Conservation (phyloP, 2,329 filamentous ascomycete species). For the Colletotrichum eremochloae region DNA sequence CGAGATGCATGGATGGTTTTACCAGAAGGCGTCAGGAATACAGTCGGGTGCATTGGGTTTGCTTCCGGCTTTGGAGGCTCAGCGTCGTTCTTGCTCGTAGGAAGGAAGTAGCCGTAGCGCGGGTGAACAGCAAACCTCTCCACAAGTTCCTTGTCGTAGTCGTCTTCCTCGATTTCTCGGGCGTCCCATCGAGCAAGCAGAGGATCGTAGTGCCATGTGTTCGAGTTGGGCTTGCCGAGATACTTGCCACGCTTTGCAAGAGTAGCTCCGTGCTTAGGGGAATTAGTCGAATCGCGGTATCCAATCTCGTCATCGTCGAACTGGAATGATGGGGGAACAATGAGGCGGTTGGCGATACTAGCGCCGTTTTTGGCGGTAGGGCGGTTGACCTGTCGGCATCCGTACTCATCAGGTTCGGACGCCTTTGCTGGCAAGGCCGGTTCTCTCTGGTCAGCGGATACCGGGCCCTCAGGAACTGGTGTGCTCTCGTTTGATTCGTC, state of each 20-base stretch:
- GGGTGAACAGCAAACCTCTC: constrained; percentile 66
- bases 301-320: constrained; percentile 69
- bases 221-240: constrained; percentile 66
- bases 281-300: constrained; percentile 70
- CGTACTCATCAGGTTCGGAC: constrained; percentile 64
- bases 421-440: constrained; percentile 48
- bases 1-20: constrained; percentile 64
- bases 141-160: constrained; percentile 65
- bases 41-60: constrained; percentile 62
- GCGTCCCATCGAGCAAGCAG: constrained; percentile 67
- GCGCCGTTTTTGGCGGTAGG: constrained; percentile 55
- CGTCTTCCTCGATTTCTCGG: constrained; percentile 60
- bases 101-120: constrained; percentile 65
- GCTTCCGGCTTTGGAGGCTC: constrained; percentile 57
- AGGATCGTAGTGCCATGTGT: constrained; percentile 67
- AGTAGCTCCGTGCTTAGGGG: constrained; percentile 66
- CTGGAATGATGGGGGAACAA: constrained; percentile 63
- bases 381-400: constrained; percentile 62
- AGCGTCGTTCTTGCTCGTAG: constrained; percentile 60
- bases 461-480: constrained; percentile 43
- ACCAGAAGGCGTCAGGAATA: constrained; percentile 63
- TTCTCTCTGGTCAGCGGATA: constrained; percentile 47
- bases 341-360: constrained; percentile 63
- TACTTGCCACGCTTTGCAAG: constrained; percentile 67
- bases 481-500: constrained; percentile 49